These are phyloP conservation scores for Naganishia randhawae DNA, from an alignment of 768 basidiomycete species.

Conservation along the genomic window DNA sequence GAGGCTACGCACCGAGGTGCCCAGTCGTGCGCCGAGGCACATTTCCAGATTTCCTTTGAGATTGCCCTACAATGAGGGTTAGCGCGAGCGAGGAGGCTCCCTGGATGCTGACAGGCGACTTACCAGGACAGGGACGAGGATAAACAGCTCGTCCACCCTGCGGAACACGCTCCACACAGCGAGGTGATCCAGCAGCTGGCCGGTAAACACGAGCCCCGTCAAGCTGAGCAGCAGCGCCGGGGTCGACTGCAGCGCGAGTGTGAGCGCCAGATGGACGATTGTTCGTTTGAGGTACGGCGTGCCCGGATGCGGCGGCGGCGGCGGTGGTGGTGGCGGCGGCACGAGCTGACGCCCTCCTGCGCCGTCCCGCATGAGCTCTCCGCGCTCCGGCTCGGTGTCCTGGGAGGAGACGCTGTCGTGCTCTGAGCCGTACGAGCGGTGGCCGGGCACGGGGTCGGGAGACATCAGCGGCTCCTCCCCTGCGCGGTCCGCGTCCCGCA, in stretches of 20 bases:
- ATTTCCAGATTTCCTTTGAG: slow-evolving; percentile 97
- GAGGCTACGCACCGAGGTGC: slow-evolving; percentile 64
- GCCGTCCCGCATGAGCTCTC: background rate
- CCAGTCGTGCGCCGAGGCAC: slow-evolving; percentile 93
- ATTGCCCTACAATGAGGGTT: slow-evolving; percentile 54
- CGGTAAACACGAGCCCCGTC: slow-evolving; percentile 79
- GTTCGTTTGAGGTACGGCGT: background rate
- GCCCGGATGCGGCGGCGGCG: background rate
- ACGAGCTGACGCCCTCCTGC: background rate
- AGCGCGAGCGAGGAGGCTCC: no score
- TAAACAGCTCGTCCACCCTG: slow-evolving; percentile 87
- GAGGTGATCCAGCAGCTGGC: slow-evolving; percentile 79
- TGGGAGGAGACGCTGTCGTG: background rate
- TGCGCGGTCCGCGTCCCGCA: background rate
- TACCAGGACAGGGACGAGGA: slow-evolving; percentile 87
- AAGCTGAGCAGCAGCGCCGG: slow-evolving; percentile 83
- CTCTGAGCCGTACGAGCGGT: slow-evolving; percentile 6
- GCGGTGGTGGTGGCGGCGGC: background rate
- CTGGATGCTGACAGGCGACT: background rate
- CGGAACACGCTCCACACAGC: slow-evolving; percentile 90
- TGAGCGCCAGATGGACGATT: background rate
- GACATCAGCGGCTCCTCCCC: background rate
- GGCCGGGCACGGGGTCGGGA: background rate
- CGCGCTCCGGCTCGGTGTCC: background rate
- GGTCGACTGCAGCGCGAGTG: slow-evolving; percentile 60